These are phyloP conservation scores for Chytriomyces sp. DNA, from an alignment of 192 early-diverging fungal genomes.

Conservation along the genomic window DNA sequence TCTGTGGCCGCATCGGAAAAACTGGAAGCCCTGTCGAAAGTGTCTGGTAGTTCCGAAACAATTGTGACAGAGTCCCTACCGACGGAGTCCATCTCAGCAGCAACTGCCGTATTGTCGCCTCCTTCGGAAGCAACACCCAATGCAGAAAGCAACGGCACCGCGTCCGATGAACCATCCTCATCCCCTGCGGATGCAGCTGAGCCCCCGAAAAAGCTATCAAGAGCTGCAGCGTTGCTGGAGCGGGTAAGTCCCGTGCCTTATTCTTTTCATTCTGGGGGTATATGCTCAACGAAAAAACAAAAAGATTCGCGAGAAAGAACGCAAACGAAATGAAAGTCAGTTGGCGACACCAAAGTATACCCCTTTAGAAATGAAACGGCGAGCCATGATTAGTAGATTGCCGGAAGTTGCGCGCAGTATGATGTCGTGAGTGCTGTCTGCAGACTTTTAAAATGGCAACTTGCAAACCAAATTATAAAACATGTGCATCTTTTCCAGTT, in stretches of 20 bases:
- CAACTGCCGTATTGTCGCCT: too few relatives aligned
- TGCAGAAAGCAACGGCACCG: too few relatives aligned
- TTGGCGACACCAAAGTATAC: constrained; percentile 30
- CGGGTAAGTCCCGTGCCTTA: constrained; percentile 15
- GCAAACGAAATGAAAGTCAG: constrained; percentile 23
- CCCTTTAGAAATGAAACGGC: constrained; percentile 30
- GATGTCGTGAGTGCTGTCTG: constrained; percentile 31
- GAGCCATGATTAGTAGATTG: constrained; percentile 44
- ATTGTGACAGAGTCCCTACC: too few relatives aligned
- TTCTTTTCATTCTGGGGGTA: neutral
- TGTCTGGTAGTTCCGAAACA: neutral
- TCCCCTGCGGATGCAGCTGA: neutral
- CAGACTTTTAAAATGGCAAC: neutral
- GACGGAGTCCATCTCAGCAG: too few relatives aligned
- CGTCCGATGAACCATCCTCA: too few relatives aligned
- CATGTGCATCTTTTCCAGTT: constrained; percentile 7
- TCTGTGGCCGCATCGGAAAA: constrained; percentile 30
- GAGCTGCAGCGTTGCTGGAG: constrained; percentile 38
- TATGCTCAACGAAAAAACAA: neutral
- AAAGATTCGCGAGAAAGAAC: constrained; percentile 44
- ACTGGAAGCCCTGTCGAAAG: constrained; percentile 20
- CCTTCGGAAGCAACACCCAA: too few relatives aligned
- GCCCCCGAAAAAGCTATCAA: constrained; percentile 30
- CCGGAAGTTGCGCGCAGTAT: constrained; percentile 34
- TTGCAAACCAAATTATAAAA: neutral